These are phyloP conservation scores for Peniophora sp. DNA, from an alignment of 1,284 basidiomycete genomes.

Conservation along the genomic window DNA sequence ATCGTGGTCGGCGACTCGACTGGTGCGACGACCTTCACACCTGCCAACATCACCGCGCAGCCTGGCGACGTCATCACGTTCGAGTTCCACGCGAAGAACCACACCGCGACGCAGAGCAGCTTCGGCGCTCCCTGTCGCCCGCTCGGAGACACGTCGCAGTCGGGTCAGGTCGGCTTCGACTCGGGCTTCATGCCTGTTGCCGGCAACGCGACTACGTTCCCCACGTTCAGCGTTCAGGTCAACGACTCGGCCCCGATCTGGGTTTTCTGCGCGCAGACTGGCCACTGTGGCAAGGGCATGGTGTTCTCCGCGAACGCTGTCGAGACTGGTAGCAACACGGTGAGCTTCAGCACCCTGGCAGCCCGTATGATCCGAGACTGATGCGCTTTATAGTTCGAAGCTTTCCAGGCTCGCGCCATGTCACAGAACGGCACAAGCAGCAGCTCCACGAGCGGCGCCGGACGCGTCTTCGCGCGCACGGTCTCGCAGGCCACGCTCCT, in stretches of 20 bases:
- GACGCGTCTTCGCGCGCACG: neutral
- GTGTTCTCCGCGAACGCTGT: constrained; percentile 58
- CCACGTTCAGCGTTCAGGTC: constrained; percentile 44
- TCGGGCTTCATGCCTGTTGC: constrained; percentile 53
- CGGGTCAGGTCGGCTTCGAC: constrained; percentile 47
- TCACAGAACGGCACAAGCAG: constrained; percentile 32
- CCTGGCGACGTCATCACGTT: constrained; percentile 56
- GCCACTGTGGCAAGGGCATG: constrained; percentile 56
- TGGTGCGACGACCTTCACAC: constrained; percentile 37
- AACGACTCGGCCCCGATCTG: constrained; percentile 44
- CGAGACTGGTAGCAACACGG: constrained; percentile 38
- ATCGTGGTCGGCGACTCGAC: constrained; percentile 41
- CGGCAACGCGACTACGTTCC: constrained; percentile 35
- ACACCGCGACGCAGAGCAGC: constrained; percentile 48
- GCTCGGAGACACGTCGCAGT: constrained; percentile 38
- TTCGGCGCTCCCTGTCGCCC: constrained; percentile 48
- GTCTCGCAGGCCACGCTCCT: neutral
- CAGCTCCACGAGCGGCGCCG: constrained; percentile 5
- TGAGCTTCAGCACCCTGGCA: too few species aligned
- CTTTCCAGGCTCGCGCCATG: constrained; percentile 40
- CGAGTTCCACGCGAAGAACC: constrained; percentile 42
- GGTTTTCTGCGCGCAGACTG: constrained; percentile 36
- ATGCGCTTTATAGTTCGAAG: constrained; percentile 29
- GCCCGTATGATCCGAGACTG: too few species aligned
- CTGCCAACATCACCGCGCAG: constrained; percentile 47